Base-by-base conservation (phyloP, 352 stramenopile genomes). In the Phytophthora rubi region DNA sequence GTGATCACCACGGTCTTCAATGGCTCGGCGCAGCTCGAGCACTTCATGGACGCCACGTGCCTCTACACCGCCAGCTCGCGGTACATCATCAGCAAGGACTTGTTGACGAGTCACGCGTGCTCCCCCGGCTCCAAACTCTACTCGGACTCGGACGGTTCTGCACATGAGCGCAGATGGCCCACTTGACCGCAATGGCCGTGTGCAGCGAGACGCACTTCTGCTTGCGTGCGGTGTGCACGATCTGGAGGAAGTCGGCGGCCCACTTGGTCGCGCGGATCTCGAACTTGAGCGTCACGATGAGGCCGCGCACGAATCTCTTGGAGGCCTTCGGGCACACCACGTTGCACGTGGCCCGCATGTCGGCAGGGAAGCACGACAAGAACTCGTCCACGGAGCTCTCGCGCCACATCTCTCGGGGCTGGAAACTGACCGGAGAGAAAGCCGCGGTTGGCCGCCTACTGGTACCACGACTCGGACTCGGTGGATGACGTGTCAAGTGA, bases 181-280 rank as follows among this genome's bases (percentile, higher is more conserved):
- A 93, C n/a, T 80, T 82, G 65, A 92, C 66, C 7, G 83, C 90
- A 4, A 94, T 55, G 1, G 79, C 73, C 5, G 75, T 76, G 2
- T 45, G 59, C 12, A 75, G 57, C 5, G 71, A 77, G 6, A 92
- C 15, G 2, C 60, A 57, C 2, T 73, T 76, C 13, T 63, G 16
- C 3, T 70, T 67, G 5, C 75, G 79, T 9, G 75, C 83, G 4
- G 59, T 61, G 15, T 78, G 73, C 15, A 93, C 75, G 32, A 94
- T 75, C 59, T 79, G 72, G 15, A 94, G 75, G 60, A 91, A 91
- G 60, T 92, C 93, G 16, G 85, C 83, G 1, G 83, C 87, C 87
- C 87, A 94, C 57, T 92, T 92, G 65, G 87, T 94, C 18, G 83
- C 77, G 15, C 85, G 82, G 54, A 94, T 89, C 71, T 90, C 87